Conservation (phyloP, 148 eudicot species). For the Arctostaphylos glauca region DNA sequence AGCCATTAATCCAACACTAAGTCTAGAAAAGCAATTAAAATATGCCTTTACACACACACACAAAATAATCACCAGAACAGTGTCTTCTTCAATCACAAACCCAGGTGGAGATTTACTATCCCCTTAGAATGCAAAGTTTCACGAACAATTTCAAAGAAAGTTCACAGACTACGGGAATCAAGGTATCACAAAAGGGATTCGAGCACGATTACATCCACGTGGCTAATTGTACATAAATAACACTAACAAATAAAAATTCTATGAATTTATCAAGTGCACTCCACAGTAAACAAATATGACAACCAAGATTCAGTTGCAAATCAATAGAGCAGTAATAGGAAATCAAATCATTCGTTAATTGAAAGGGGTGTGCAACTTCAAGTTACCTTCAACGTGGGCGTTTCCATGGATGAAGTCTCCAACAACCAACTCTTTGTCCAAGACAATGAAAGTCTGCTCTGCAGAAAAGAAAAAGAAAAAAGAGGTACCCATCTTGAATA, state of each 20-base stretch:
- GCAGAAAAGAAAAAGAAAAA: slow-evolving; percentile 21
- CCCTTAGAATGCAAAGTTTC: not conserved
- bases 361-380: slow-evolving; percentile 12
- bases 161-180: not conserved
- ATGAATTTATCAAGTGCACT: not conserved
- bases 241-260: not conserved
- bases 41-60: not conserved
- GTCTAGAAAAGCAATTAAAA: not conserved
- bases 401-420: slow-evolving; percentile 61
- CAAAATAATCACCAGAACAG: not conserved
- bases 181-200: not conserved
- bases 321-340: not conserved
- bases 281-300: not conserved
- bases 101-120: not conserved
- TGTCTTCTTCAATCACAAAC: not conserved
- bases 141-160: not conserved
- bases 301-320: not conserved
- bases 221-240: not conserved
- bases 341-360: not conserved
- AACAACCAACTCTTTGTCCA: slow-evolving; percentile 66
- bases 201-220: not conserved
- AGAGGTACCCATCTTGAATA: not conserved
- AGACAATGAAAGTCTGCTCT: slow-evolving; percentile 85
- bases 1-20: not conserved
- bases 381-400: slow-evolving; percentile 71